phyloP scores from a whole-genome alignment of 108 stramenopile genomes.

The Stephanodiscus triporus region DNA sequence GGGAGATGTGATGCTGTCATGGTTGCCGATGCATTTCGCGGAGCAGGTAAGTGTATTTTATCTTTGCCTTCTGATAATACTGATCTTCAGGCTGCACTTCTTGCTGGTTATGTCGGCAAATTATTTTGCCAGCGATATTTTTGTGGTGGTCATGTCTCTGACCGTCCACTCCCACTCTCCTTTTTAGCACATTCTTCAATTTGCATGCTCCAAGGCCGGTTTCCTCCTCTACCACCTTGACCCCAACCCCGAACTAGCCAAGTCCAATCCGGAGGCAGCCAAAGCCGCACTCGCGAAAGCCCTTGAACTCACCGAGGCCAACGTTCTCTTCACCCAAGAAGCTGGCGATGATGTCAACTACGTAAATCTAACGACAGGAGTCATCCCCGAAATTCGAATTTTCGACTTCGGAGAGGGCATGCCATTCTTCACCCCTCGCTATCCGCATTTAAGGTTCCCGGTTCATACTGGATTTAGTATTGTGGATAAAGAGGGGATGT shows the following conservation, averaged over 20 bases:
- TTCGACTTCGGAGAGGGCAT: constrained; percentile 81
- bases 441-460: constrained; percentile 82
- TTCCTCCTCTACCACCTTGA: constrained; percentile 81
- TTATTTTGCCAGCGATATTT: background rate
- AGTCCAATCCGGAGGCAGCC: constrained; percentile 61
- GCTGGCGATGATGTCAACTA: constrained; percentile 86
- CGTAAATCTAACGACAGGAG: constrained; percentile 64
- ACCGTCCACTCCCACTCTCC: background rate
- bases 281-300: constrained; percentile 71
- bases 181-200: constrained; percentile 87
- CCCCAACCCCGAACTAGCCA: constrained; percentile 66
- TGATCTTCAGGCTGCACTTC: background rate
- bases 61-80: background rate
- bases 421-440: constrained; percentile 86
- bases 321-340: constrained; percentile 81
- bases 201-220: constrained; percentile 90
- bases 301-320: constrained; percentile 81
- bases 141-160: background rate
- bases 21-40: constrained; percentile 81
- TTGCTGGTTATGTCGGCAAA: background rate
- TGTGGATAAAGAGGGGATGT: constrained; percentile 81
- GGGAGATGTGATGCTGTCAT: constrained; percentile 86
- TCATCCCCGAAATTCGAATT: constrained; percentile 80
- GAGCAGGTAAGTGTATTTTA: constrained; percentile 76
- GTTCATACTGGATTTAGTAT: constrained; percentile 90